Conservation (phyloP, 2,329 filamentous ascomycete genomes). For the Colletotrichum kahawae region DNA sequence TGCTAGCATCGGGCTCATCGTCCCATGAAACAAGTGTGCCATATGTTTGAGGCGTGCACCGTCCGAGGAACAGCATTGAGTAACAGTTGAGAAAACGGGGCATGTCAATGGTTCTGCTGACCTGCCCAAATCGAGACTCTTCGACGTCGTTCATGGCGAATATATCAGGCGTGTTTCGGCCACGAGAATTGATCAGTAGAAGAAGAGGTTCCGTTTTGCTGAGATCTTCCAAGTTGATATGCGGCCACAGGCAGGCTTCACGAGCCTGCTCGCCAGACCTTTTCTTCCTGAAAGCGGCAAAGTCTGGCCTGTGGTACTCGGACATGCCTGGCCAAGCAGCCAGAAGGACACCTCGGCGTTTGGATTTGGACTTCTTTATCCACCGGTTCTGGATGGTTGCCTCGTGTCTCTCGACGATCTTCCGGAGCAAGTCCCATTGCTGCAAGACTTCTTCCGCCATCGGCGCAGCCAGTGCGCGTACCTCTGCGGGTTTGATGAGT, state of each 20-base stretch:
- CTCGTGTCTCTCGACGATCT: conserved; percentile 56
- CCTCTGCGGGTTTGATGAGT: background rate
- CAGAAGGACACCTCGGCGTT: conserved; percentile 51
- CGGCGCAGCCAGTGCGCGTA: background rate
- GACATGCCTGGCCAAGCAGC: conserved; percentile 57
- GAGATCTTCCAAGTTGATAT: conserved; percentile 64
- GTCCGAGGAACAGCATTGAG: conserved; percentile 39
- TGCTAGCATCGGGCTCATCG: conserved; percentile 38
- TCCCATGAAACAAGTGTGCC: conserved; percentile 39
- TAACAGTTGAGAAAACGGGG: conserved; percentile 32
- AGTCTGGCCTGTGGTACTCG: conserved; percentile 55
- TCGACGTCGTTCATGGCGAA: conserved; percentile 54
- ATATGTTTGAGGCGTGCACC: conserved; percentile 33
- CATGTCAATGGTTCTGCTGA: conserved; percentile 27
- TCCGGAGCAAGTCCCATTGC: conserved; percentile 37
- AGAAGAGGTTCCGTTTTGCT: conserved; percentile 44
- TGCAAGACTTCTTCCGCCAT: conserved; percentile 33
- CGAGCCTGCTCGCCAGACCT: background rate
- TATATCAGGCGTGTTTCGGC: conserved; percentile 44
- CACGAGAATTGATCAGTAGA: conserved; percentile 58
- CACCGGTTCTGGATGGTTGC: conserved; percentile 56
- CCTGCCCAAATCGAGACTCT: conserved; percentile 33
- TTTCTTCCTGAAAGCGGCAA: conserved; percentile 33
- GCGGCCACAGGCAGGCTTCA: conserved; percentile 53
- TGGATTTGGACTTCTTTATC: conserved; percentile 54